These are phyloP conservation scores for Hyaloscypha variabilis DNA, from an alignment of 495 filamentous ascomycete genomes.

Conservation along the genomic window DNA sequence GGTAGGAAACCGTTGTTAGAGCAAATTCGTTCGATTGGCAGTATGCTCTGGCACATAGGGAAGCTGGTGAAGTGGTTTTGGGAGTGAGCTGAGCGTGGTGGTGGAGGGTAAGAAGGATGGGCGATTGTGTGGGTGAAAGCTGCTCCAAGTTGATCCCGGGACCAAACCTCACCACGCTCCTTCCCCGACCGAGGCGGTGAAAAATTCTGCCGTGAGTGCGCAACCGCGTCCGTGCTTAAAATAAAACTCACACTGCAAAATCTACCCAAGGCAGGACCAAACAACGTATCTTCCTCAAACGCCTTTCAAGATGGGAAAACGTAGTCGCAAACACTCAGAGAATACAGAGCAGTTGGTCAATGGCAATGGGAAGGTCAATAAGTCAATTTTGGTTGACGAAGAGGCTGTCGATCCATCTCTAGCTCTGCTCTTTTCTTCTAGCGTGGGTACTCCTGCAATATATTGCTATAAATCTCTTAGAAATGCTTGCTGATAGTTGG, in stretches of 20 bases:
- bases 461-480: slow-evolving; percentile 1
- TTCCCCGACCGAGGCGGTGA: not conserved
- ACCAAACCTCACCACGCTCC: not conserved
- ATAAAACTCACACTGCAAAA: not conserved
- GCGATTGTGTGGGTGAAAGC: slow-evolving; percentile 1
- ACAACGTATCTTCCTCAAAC: not conserved
- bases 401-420: slow-evolving; percentile 73
- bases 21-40: slow-evolving; percentile 6
- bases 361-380: slow-evolving; percentile 24
- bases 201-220: not conserved
- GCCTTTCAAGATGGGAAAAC: slow-evolving; percentile 29
- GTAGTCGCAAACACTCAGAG: slow-evolving; percentile 18
- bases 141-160: not conserved
- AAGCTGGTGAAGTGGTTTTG: slow-evolving; percentile 7
- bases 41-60: slow-evolving; percentile 2
- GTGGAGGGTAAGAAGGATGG: not conserved
- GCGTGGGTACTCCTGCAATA: slow-evolving; percentile 54
- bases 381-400: slow-evolving; percentile 25
- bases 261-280: not conserved
- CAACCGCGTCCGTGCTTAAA: not conserved
- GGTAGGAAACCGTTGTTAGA: not conserved
- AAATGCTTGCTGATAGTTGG: slow-evolving; percentile 19
- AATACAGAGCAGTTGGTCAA: slow-evolving; percentile 22
- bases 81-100: not conserved
- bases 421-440: slow-evolving; percentile 78